Evolutionary conservation across 371 early-diverging fungal genomes (phyloP), one percentile per base, ranked within the genome.

Genomic region (Syncephalis plumigaleata): DNA sequence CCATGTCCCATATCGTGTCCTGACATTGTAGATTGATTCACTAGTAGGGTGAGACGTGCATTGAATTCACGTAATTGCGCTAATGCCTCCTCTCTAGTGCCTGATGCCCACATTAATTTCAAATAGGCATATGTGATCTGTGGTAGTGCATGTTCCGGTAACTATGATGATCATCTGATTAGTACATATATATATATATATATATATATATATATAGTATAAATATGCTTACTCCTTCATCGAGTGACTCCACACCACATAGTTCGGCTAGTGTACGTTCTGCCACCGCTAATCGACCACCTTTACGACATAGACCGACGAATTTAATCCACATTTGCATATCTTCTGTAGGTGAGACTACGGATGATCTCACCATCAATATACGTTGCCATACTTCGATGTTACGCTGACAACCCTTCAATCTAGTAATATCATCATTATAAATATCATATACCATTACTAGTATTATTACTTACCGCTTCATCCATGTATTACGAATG

Each of bases 361-460:
- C 95, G 60, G 94, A 74, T 2, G 89, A 74, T 18, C 88, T 79
- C 3, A 95, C 86, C 47, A 81, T 82, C 44, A 96, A 60, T 43
- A 95, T 78, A 45, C 85, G 72, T 53, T 92, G 91, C 98, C 96
- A 96, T 24, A 93, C 85, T 36, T 92, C 91, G 2, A 98, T 88
- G 52, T 91, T 91, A 25, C 87, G 73, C 55, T 94, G 91, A 58
- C 88, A 84, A 1, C 93, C 94, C 51, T 79, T 74, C 48, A 97
- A 57, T 39, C 74, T 66, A 18, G 4, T 13, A 9, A 39, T n/a
- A 22, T 46, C 20, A 17, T 27, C 16, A 18, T 25, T 36, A 13
- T 11, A 18, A 17, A 25, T 25, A 2, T 21, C n/a, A 9, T n/a
- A 25, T 8, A 20, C 8, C 8, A 23, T 24, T 44, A 25, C 4